phyloP scores from a whole-genome alignment of 176 grass and related monocot genomes.

The Aegilops bicornis region DNA sequence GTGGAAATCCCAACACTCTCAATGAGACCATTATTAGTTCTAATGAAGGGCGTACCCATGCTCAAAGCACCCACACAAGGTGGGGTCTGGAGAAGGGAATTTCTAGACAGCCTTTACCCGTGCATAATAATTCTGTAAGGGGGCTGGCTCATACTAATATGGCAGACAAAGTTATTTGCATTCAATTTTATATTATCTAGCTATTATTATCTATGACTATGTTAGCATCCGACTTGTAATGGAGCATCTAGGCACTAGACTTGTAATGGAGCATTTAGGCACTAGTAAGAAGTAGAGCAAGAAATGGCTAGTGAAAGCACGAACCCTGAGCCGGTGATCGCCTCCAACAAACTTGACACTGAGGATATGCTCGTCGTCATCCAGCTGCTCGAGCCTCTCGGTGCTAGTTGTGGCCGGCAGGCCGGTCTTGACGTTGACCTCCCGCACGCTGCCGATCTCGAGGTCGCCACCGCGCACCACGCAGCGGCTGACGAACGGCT shows the following conservation, averaged over 20 bases:
- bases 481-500: conserved; percentile 82
- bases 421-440: conserved; percentile 82
- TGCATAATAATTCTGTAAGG: too few relatives aligned
- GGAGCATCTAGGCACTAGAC: background rate
- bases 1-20: too few relatives aligned
- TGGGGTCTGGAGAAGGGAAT: too few relatives aligned
- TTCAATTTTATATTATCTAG: background rate
- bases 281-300: background rate
- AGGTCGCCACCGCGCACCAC: conserved; percentile 65
- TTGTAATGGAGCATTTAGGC: background rate
- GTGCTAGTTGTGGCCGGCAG: conserved; percentile 83
- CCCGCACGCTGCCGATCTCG: conserved; percentile 72
- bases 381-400: conserved; percentile 71
- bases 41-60: too few relatives aligned
- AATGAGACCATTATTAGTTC: background rate
- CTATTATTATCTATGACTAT: background rate
- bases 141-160: background rate
- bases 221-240: background rate
- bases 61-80: too few relatives aligned
- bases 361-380: conserved; percentile 77
- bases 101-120: too few relatives aligned
- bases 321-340: conserved; percentile 80
- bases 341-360: conserved; percentile 79
- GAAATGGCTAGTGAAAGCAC: background rate
- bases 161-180: background rate